Evolutionary conservation across 345 rosid species (phyloP).

Genomic region (Hypericum androsaemum): DNA sequence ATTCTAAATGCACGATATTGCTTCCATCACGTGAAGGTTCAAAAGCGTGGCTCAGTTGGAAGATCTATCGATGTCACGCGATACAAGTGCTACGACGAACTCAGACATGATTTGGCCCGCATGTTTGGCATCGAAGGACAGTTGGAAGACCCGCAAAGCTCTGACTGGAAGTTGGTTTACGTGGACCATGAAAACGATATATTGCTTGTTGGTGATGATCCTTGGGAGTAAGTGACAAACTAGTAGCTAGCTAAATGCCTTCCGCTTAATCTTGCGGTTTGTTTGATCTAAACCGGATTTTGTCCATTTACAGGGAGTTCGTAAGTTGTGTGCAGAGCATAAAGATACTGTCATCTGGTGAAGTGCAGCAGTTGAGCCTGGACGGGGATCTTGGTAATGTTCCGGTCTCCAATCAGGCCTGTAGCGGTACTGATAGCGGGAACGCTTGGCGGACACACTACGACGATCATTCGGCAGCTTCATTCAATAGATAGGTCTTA

Average conservation of each 20-base stretch:
- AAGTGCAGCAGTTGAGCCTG: slow-evolving; percentile 92
- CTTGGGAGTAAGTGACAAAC: slow-evolving; percentile 78
- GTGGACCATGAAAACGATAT: slow-evolving; percentile 92
- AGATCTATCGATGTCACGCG: slow-evolving; percentile 93
- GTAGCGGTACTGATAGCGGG: slow-evolving; percentile 80
- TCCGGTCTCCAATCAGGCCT: slow-evolving; percentile 63
- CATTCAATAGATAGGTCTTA: slow-evolving; percentile 51
- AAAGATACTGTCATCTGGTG: slow-evolving; percentile 81
- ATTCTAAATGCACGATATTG: slow-evolving; percentile 3
- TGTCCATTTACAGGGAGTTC: slow-evolving; percentile 58
- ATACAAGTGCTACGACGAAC: slow-evolving; percentile 68
- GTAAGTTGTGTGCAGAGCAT: slow-evolving; percentile 84
- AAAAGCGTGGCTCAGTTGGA: slow-evolving; percentile 94
- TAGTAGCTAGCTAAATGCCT: background rate
- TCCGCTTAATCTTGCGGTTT: background rate
- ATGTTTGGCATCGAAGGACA: slow-evolving; percentile 98
- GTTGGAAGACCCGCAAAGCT: slow-evolving; percentile 82
- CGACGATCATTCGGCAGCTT: slow-evolving; percentile 76
- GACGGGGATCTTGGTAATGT: slow-evolving; percentile 77
- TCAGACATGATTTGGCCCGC: slow-evolving; percentile 76
- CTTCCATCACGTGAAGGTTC: slow-evolving; percentile 49
- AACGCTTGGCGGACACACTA: slow-evolving; percentile 80
- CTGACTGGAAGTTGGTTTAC: slow-evolving; percentile 90
- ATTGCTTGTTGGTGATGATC: slow-evolving; percentile 92
- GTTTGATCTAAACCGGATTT: slow-evolving; percentile 4